phyloP scores from a whole-genome alignment of 345 rosid species.

The Hibiscus syriacus region DNA sequence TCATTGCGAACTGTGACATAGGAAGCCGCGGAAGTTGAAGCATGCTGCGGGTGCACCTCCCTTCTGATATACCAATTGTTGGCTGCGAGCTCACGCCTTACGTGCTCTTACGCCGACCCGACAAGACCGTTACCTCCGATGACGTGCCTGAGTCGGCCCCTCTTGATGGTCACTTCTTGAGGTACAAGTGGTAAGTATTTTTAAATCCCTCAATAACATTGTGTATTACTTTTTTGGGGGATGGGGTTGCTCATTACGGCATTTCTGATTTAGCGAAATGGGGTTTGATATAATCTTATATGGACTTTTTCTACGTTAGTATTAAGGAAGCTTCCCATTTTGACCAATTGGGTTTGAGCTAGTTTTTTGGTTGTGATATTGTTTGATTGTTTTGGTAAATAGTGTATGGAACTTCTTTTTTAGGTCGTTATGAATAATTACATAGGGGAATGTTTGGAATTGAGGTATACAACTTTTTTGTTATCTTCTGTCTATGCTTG shows the following conservation, averaged over 20 bases:
- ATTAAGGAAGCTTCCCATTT: not conserved
- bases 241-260: not conserved
- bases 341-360: not conserved
- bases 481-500: not conserved
- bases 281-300: not conserved
- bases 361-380: not conserved
- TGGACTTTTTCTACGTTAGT: not conserved
- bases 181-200: slow-evolving; percentile 74
- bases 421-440: not conserved
- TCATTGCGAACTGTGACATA: slow-evolving; percentile 27
- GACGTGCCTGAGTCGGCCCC: slow-evolving; percentile 87
- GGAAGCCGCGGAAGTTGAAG: slow-evolving; percentile 26
- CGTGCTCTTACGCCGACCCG: slow-evolving; percentile 46
- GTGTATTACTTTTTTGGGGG: not conserved
- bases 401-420: not conserved
- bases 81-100: slow-evolving; percentile 98
- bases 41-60: slow-evolving; percentile 98
- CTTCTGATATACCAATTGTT: slow-evolving; percentile 98
- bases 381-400: not conserved
- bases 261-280: not conserved
- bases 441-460: not conserved
- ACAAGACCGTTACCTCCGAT: slow-evolving; percentile 36
- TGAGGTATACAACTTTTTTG: not conserved
- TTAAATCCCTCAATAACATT: not conserved
- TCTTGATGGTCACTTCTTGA: slow-evolving; percentile 74